These are phyloP conservation scores for Nicotiana benthamiana DNA, from an alignment of 257 asterid species.

Conservation along the genomic window DNA sequence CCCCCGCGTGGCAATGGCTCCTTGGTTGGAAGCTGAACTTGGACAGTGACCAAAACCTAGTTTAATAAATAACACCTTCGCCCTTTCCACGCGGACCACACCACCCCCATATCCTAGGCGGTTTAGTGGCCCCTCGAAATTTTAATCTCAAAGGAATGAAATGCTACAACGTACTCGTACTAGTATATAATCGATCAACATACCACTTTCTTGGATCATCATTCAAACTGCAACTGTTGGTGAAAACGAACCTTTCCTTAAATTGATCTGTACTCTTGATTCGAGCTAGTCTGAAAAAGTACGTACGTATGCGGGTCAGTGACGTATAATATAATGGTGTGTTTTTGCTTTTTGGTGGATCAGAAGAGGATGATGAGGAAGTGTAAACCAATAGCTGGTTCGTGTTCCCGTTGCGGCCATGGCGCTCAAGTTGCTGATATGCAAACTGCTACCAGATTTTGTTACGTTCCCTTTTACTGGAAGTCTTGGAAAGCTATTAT, in stretches of 20 bases:
- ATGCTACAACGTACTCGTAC: not conserved
- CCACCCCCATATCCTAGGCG: not conserved
- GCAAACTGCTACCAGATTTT: constrained; percentile 68
- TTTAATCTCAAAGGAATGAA: not conserved
- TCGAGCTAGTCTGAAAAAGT: not conserved
- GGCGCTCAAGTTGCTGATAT: constrained; percentile 70
- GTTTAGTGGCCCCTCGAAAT: not conserved
- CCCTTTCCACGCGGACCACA: not conserved
- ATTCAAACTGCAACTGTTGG: not conserved
- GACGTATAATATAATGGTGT: constrained; percentile 28
- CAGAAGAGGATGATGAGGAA: constrained; percentile 51
- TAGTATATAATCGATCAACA: not conserved
- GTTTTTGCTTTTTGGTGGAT: constrained; percentile 78
- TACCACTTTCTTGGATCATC: not conserved
- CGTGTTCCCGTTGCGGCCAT: constrained; percentile 65
- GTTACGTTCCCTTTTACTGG: constrained; percentile 58
- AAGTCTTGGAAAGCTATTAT: constrained; percentile 73
- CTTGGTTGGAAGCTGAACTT: not conserved
- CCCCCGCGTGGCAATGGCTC: not conserved
- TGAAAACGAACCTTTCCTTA: too few species aligned
- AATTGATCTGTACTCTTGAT: not conserved
- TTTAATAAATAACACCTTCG: not conserved
- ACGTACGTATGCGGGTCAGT: not conserved
- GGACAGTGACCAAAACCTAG: not conserved
- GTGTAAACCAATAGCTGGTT: constrained; percentile 68